phyloP scores from a whole-genome alignment of 805 yeast genomes.

The Allodekkera sacchari region DNA sequence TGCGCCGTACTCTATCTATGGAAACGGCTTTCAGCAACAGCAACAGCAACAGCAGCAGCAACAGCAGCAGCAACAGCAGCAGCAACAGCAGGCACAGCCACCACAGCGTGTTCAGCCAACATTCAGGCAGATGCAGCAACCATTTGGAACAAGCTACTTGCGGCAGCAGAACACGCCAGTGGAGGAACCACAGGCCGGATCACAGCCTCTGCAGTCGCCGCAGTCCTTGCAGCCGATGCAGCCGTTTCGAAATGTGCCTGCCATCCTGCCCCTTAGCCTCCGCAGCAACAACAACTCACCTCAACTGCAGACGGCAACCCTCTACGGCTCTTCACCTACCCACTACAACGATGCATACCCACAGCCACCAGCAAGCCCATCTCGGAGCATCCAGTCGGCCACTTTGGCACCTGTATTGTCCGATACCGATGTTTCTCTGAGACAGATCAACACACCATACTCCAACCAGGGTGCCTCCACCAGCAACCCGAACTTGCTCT shows the following conservation, averaged over 20 bases:
- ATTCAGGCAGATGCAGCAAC: conserved; percentile 11
- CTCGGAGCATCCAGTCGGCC: conserved; percentile 24
- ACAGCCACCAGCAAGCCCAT: conserved; percentile 28
- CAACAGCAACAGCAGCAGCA: conserved; percentile 16
- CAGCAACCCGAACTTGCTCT: conserved; percentile 22
- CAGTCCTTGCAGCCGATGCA: no score
- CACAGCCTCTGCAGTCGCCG: conserved; percentile 10
- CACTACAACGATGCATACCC: conserved; percentile 14
- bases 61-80: conserved; percentile 18
- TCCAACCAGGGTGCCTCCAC: conserved; percentile 18
- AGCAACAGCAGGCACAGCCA: conserved; percentile 25
- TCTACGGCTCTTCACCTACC: conserved; percentile 20
- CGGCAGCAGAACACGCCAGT: conserved; percentile 16
- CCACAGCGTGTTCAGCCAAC: conserved; percentile 16
- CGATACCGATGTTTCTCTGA: background rate
- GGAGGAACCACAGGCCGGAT: conserved; percentile 9
- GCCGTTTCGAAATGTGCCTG: no score
- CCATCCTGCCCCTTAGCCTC: conserved; percentile 2
- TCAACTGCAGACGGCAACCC: conserved; percentile 6
- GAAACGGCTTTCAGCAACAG: conserved; percentile 3
- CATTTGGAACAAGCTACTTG: conserved; percentile 13
- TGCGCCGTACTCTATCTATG: conserved; percentile 1
- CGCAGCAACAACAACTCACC: conserved; percentile 6
- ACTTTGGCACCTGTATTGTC: conserved; percentile 12
- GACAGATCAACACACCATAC: conserved; percentile 7